Percentiles rank a stretch among this genome's conserved stretches.
Evolutionary conservation across 2,329 filamentous ascomycete genomes (phyloP).

Genomic region (Fusarium pilosicola): DNA sequence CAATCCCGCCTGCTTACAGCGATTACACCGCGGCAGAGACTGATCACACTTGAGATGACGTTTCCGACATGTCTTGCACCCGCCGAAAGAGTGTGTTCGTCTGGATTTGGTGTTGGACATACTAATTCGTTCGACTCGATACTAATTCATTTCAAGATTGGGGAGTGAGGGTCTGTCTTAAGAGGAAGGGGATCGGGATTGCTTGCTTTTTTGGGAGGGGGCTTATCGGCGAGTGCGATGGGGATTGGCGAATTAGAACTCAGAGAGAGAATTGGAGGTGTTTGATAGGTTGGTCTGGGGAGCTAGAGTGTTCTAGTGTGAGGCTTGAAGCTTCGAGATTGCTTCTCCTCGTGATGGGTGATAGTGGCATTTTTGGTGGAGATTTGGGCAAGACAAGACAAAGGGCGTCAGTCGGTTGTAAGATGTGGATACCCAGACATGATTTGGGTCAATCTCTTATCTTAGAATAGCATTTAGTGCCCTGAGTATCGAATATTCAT

Average conservation of each 20-base stretch:
- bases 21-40: conserved; percentile 25
- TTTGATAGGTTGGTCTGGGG: neutral
- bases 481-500: rapidly evolving
- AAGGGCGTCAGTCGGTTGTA: conserved; percentile 10
- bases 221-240: conserved; percentile 13
- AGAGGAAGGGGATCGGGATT: conserved; percentile 26
- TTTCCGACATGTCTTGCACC: conserved; percentile 39
- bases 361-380: neutral
- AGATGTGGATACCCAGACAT: neutral
- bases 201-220: conserved; percentile 5
- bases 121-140: neutral
- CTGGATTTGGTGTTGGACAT: conserved; percentile 27
- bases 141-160: neutral
- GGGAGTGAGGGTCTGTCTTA: conserved; percentile 9
- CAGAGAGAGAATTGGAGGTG: neutral
- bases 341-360: neutral
- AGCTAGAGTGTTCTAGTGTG: conserved; percentile 7
- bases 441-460: rapidly evolving
- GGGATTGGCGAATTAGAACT: neutral
- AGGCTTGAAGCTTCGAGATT: conserved; percentile 12
- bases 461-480: rapidly evolving
- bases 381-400: conserved; percentile 6
- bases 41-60: conserved; percentile 40
- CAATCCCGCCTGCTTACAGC: conserved; percentile 29
- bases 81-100: conserved; percentile 37